Conservation (phyloP, 2,329 filamentous ascomycete genomes). For the Trichoderma asperellum region DNA sequence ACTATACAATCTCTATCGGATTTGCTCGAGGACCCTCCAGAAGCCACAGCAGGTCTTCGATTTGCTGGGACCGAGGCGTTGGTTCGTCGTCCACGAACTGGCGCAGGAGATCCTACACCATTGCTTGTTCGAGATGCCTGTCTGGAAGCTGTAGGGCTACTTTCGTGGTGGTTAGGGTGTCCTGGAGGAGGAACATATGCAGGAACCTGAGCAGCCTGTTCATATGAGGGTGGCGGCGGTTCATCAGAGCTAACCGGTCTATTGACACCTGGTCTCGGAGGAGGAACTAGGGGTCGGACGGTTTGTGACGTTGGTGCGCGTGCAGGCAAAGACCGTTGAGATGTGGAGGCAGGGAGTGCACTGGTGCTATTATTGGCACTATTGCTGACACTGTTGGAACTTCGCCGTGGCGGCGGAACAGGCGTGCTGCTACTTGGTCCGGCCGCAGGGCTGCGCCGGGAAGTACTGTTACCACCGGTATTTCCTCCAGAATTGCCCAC, state of each 20-base stretch:
- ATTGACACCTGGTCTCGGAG: conserved; percentile 44
- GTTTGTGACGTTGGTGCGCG: conserved; percentile 36
- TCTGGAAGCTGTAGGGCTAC: conserved; percentile 35
- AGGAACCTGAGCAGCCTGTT: conserved; percentile 57
- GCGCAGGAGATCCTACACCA: background rate
- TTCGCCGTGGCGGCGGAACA: conserved; percentile 32
- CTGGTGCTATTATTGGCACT: conserved; percentile 29
- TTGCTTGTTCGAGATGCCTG: conserved; percentile 9
- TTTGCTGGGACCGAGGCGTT: conserved; percentile 33
- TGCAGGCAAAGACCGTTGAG: conserved; percentile 2
- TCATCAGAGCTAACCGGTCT: conserved; percentile 50
- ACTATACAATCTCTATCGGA: conserved; percentile 49
- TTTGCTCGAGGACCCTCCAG: conserved; percentile 33
- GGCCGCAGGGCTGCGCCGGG: conserved; percentile 32
- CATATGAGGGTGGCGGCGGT: conserved; percentile 61
- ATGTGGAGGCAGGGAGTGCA: conserved; percentile 17
- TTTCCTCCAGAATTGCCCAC: background rate
- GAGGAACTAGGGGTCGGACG: conserved; percentile 50
- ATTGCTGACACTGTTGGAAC: conserved; percentile 33
- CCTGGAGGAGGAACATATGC: conserved; percentile 58
- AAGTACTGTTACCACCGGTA: background rate
- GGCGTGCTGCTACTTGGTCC: conserved; percentile 29
- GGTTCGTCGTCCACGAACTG: conserved; percentile 29
- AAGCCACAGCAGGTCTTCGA: conserved; percentile 34
- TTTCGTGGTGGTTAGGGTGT: conserved; percentile 54